Conservation (phyloP, 768 basidiomycete species). For the Lentinula sp. region DNA sequence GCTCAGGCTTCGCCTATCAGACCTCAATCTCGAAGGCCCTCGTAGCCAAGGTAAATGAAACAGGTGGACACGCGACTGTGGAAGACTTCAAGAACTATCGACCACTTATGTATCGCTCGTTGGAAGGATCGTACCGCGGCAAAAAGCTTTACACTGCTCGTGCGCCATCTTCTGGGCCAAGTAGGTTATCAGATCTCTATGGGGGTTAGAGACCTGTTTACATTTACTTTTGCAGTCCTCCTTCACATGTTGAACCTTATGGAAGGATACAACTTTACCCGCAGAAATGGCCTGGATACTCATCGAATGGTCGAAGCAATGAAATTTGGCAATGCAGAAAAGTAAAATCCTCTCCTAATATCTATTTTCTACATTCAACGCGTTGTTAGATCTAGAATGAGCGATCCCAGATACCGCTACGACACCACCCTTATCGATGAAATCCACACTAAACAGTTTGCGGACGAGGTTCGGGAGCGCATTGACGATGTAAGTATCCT, state of each 20-base stretch:
- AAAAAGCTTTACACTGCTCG: slow-evolving; percentile 57
- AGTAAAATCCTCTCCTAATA: background rate
- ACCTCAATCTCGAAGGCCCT: slow-evolving; percentile 56
- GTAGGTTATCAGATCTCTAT: background rate
- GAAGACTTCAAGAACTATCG: slow-evolving; percentile 50
- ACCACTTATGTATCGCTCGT: slow-evolving; percentile 45
- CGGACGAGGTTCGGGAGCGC: slow-evolving; percentile 35
- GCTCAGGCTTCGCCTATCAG: slow-evolving; percentile 13
- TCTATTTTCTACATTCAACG: background rate
- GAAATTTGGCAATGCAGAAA: slow-evolving; percentile 33
- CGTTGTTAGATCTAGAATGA: slow-evolving; percentile 46
- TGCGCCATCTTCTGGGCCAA: slow-evolving; percentile 56
- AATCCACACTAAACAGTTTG: slow-evolving; percentile 47
- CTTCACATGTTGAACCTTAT: slow-evolving; percentile 62
- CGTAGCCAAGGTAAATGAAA: slow-evolving; percentile 40
- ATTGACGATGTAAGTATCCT: slow-evolving; percentile 50
- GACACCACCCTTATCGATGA: slow-evolving; percentile 34
- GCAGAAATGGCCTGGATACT: slow-evolving; percentile 37
- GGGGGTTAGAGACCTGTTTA: background rate
- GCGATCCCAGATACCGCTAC: slow-evolving; percentile 45
- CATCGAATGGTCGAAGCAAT: slow-evolving; percentile 62
- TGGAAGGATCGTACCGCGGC: slow-evolving; percentile 51
- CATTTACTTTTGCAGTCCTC: slow-evolving; percentile 26
- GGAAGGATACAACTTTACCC: slow-evolving; percentile 45
- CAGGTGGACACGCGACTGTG: slow-evolving; percentile 55